Percentiles rank a stretch among this genome's conserved stretches.
Conservation (phyloP, 768 basidiomycete species). For the Leucocoprinus sp. region DNA sequence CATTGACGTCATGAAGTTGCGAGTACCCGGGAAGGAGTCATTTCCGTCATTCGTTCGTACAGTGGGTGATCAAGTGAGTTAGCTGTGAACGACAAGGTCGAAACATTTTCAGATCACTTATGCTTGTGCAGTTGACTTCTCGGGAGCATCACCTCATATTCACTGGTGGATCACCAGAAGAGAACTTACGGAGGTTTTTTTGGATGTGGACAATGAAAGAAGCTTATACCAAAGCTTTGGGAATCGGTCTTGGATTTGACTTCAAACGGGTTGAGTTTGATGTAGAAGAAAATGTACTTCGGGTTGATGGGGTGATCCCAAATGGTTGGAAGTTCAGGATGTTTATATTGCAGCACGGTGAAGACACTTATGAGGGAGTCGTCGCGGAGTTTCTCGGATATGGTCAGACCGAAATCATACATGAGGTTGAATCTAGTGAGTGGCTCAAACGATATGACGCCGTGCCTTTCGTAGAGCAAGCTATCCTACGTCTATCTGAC, state of each 20-base stretch:
- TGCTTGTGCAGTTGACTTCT: slow-evolving; percentile 30
- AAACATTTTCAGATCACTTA: slow-evolving; percentile 5
- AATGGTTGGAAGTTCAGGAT: slow-evolving; percentile 63
- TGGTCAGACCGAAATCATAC: slow-evolving; percentile 22
- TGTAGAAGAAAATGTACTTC: slow-evolving; percentile 38
- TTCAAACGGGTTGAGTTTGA: slow-evolving; percentile 72
- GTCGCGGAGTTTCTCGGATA: slow-evolving; percentile 55
- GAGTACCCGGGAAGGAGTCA: slow-evolving; percentile 49
- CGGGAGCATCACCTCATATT: slow-evolving; percentile 32
- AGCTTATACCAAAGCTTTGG: slow-evolving; percentile 85
- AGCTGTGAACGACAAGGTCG: background rate
- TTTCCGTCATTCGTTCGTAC: slow-evolving; percentile 54
- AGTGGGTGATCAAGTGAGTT: slow-evolving; percentile 54
- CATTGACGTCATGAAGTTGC: slow-evolving; percentile 76
- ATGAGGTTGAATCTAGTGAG: slow-evolving; percentile 23
- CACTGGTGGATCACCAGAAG: slow-evolving; percentile 33
- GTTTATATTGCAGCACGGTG: slow-evolving; percentile 42
- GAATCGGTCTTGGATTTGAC: slow-evolving; percentile 76
- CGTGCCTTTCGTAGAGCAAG: slow-evolving; percentile 36
- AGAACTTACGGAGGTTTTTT: slow-evolving; percentile 58
- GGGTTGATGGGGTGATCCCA: slow-evolving; percentile 49
- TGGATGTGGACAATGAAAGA: slow-evolving; percentile 90
- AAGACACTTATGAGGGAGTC: slow-evolving; percentile 56
- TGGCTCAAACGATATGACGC: slow-evolving; percentile 42
- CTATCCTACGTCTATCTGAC: slow-evolving; percentile 31